Base-by-base conservation (phyloP, 805 yeast genomes). In the Candida caryicola region DNA sequence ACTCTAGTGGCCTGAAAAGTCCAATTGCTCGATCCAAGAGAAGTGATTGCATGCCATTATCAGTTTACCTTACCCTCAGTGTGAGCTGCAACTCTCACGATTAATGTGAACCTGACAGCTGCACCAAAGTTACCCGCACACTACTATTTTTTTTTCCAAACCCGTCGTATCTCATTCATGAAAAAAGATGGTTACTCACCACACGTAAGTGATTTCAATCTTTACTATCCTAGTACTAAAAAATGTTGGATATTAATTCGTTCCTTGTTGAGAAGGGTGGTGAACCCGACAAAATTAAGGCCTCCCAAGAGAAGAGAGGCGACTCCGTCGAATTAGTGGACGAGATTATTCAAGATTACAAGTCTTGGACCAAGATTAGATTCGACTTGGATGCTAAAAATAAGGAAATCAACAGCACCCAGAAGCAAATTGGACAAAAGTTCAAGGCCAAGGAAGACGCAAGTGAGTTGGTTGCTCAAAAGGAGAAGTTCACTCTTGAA, bases 251-350 rank as follows among this genome's bases (percentile, higher is more conserved):
- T 65, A 87, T 93, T 50, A 73, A 83, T 50, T 85, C 85, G 60
- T 93, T 93, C 62, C 82, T 93, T 52, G 95, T 82, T 52, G 99
- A 93, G 60, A 91, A 89, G 69, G 99, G 99, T 43, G 99, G 99
- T 46, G 79, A 90, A 64, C 96, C 99, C 30, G 91, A 90, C 51
- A 72, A 72, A 38, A 88, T 93, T 60, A 84, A 84, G 62, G 78
- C 71, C 57, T 90, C 97, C 27, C 99, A 93, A 67, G 80, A 71
- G 64, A 95, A 95, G 46, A 88, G 99, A 74, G 95, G 95, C 45
- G 98, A 79, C 52, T 71, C 93, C 25, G 98, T 90, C 37, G 99
- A 93, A 66, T 58, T 93, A 37, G 98, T 93, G 36, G 99, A 93
- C 62, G 96, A 91, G 69, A 90, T 93, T 62, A 87, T 93, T 60